phyloP scores from a whole-genome alignment of 1,284 basidiomycete genomes.

The Trichosporon sp. region DNA sequence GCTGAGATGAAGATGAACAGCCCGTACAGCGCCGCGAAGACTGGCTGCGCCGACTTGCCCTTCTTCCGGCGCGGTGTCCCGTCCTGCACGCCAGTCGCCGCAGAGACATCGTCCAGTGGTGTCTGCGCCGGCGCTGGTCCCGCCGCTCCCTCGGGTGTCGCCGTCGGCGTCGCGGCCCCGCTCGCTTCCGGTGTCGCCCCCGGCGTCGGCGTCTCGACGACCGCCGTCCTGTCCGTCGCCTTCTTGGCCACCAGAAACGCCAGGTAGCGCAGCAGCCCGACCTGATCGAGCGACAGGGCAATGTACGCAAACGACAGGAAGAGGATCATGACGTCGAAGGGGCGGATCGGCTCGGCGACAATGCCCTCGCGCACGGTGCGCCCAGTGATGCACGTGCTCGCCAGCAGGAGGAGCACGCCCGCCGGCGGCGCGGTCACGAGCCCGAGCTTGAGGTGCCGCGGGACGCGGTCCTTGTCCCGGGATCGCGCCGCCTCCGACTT shows the following conservation, averaged over 20 bases:
- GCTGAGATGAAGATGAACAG: conserved; percentile 75
- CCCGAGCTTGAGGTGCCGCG: conserved; percentile 57
- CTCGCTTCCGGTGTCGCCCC: background rate
- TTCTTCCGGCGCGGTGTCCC: background rate
- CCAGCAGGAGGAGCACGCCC: conserved; percentile 73
- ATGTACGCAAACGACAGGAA: conserved; percentile 91
- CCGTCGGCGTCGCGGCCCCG: background rate
- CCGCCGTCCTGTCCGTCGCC: conserved; percentile 53
- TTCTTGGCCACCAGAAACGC: conserved; percentile 81
- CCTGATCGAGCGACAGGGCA: conserved; percentile 80
- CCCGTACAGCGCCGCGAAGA: conserved; percentile 74
- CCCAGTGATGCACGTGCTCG: conserved; percentile 65
- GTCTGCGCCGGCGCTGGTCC: background rate
- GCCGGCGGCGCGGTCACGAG: conserved; percentile 71
- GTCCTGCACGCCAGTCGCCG: no score
- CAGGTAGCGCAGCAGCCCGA: conserved; percentile 77
- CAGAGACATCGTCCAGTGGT: no score
- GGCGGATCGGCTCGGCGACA: conserved; percentile 64
- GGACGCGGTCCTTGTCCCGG: background rate
- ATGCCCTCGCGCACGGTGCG: conserved; percentile 63
- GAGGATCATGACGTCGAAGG: conserved; percentile 87
- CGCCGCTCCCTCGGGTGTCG: background rate
- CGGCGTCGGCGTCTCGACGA: background rate
- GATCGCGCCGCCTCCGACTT: background rate
- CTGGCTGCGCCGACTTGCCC: conserved; percentile 54